These are phyloP conservation scores for Pisolithus orientalis DNA, from an alignment of 768 basidiomycete genomes.

Conservation along the genomic window DNA sequence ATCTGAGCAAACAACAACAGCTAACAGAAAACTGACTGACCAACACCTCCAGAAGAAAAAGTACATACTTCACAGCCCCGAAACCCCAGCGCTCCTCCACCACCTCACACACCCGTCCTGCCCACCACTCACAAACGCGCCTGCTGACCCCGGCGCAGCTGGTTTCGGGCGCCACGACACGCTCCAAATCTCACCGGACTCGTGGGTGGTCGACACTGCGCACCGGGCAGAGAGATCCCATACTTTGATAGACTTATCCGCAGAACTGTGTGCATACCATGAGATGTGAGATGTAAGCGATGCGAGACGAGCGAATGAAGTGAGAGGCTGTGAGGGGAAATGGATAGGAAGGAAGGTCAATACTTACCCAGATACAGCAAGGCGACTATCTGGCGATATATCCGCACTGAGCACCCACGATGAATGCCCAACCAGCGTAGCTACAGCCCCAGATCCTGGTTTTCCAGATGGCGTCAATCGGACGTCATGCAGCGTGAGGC, in stretches of 20 bases:
- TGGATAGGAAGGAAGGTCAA: not conserved
- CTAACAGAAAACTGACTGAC: too few species aligned
- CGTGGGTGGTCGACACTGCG: conserved; percentile 71
- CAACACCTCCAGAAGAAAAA: not conserved
- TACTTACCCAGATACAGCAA: conserved; percentile 74
- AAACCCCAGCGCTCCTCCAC: conserved; percentile 67
- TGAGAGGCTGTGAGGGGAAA: too few species aligned
- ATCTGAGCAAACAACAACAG: too few species aligned
- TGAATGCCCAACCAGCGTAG: conserved; percentile 80
- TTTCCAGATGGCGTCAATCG: conserved; percentile 56
- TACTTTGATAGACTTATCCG: conserved; percentile 80
- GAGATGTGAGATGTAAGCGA: not conserved
- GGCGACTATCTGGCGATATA: conserved; percentile 73
- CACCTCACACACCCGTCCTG: conserved; percentile 70
- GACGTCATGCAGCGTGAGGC: conserved; percentile 86
- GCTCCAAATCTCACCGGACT: conserved; percentile 78
- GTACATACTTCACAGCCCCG: conserved; percentile 18
- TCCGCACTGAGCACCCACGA: conserved; percentile 88
- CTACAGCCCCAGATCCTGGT: conserved; percentile 70
- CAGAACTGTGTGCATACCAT: conserved; percentile 44
- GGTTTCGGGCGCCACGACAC: conserved; percentile 74
- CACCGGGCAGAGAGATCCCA: conserved; percentile 78
- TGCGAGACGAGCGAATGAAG: too few species aligned
- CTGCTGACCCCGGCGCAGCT: conserved; percentile 46
- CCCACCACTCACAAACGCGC: conserved; percentile 65